These are phyloP conservation scores for Raphanus raphanistrum DNA, from an alignment of 345 rosid genomes.

Conservation along the genomic window DNA sequence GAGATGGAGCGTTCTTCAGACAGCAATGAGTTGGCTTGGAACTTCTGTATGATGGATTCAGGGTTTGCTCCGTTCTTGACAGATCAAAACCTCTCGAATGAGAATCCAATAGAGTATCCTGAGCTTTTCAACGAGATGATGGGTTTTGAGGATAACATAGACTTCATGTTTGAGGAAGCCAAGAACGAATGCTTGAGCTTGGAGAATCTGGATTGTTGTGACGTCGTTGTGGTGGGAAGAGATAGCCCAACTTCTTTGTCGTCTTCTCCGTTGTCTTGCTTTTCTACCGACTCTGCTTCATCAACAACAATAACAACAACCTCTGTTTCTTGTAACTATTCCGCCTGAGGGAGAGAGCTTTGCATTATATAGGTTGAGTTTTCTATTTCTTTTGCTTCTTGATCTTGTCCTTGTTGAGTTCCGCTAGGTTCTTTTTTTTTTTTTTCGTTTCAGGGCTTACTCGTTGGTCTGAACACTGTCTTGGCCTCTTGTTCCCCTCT, in stretches of 20 bases:
- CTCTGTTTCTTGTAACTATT: conserved; percentile 57
- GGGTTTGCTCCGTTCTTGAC: conserved; percentile 43
- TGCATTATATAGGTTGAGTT: conserved; percentile 17
- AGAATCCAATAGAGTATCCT: conserved; percentile 48
- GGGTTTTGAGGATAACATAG: conserved; percentile 82
- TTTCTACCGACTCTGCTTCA: conserved; percentile 40
- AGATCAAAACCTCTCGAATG: conserved; percentile 40
- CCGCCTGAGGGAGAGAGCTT: conserved; percentile 41
- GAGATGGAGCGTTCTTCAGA: conserved; percentile 33
- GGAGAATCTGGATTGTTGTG: conserved; percentile 36
- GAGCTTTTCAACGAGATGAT: conserved; percentile 50
- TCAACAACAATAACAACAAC: conserved; percentile 43
- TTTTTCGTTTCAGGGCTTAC: conserved; percentile 25
- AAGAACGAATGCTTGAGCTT: conserved; percentile 20
- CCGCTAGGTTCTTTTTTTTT: conserved; percentile 16
- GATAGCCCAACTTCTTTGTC: conserved; percentile 35
- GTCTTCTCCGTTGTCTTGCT: conserved; percentile 39
- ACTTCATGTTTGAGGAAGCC: conserved; percentile 58
- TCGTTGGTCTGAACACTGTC: conserved; percentile 39
- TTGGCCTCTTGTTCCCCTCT: conserved; percentile 3
- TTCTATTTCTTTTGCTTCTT: conserved; percentile 24
- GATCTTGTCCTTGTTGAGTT: not conserved
- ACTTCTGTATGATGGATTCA: conserved; percentile 59
- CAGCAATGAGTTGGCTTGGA: conserved; percentile 58
- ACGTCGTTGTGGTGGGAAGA: conserved; percentile 35